These are phyloP conservation scores for Aegilops sharonensis DNA, from an alignment of 176 grass and related monocot species.

Conservation along the genomic window DNA sequence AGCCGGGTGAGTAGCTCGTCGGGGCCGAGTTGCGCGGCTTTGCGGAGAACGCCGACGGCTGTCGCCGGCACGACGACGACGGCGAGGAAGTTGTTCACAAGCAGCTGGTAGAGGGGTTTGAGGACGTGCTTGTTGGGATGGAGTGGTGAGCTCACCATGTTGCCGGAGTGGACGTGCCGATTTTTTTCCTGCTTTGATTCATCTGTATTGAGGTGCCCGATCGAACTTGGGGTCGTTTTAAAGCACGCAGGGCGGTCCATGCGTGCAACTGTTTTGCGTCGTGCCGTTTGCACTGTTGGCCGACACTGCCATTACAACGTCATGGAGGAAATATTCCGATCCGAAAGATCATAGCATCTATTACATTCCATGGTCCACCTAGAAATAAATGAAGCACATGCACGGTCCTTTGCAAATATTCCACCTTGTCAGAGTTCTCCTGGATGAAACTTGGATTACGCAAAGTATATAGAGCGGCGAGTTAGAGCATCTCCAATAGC, in stretches of 20 bases:
- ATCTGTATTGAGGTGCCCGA: not conserved
- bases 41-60: not conserved
- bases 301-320: not conserved
- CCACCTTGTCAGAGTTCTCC: not conserved
- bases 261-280: not conserved
- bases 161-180: not conserved
- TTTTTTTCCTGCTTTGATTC: not conserved
- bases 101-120: not conserved
- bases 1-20: not conserved
- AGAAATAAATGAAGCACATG: not conserved
- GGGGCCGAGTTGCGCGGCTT: not conserved
- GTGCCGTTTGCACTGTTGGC: not conserved
- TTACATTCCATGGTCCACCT: not conserved
- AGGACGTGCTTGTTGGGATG: not conserved
- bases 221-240: not conserved
- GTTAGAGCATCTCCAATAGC: no score
- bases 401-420: not conserved
- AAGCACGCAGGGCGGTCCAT: not conserved
- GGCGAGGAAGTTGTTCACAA: slow-evolving; percentile 4
- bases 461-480: no score
- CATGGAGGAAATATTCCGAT: slow-evolving; percentile 5
- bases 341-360: not conserved
- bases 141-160: not conserved
- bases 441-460: not conserved
- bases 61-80: not conserved